Percentiles rank a stretch among this genome's conserved stretches.
phyloP scores from a whole-genome alignment of 2,329 filamentous ascomycete species.

The Penicillium sp. region DNA sequence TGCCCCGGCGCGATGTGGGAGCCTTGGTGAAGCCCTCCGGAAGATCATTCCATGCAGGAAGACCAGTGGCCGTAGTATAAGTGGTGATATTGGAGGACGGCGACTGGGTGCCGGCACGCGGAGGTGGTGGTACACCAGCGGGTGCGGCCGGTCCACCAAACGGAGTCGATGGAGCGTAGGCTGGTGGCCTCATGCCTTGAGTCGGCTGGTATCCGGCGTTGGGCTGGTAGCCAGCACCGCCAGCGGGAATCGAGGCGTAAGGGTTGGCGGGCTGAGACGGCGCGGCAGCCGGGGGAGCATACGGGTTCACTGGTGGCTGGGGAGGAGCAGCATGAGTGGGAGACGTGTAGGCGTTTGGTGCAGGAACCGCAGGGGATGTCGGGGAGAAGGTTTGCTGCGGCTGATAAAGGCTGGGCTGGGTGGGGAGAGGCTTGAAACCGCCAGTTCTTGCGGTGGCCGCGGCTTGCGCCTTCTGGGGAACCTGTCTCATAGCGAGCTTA shows the following conservation, averaged over 20 bases:
- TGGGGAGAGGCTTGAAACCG: slow-evolving; percentile 45
- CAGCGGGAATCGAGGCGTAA: slow-evolving; percentile 32
- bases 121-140: slow-evolving; percentile 56
- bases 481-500: slow-evolving; percentile 74
- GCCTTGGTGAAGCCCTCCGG: slow-evolving; percentile 75
- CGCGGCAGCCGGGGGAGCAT: slow-evolving; percentile 17
- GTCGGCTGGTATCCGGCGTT: slow-evolving; percentile 57
- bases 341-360: slow-evolving; percentile 52
- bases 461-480: slow-evolving; percentile 43
- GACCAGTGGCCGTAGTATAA: slow-evolving; percentile 61
- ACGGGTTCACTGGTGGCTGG: slow-evolving; percentile 15
- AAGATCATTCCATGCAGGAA: slow-evolving; percentile 90
- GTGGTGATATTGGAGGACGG: slow-evolving; percentile 62
- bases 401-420: slow-evolving; percentile 37
- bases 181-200: slow-evolving; percentile 28
- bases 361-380: slow-evolving; percentile 31
- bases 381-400: slow-evolving; percentile 34
- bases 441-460: slow-evolving; percentile 40
- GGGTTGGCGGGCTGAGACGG: slow-evolving; percentile 23
- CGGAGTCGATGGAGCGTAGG: slow-evolving; percentile 44
- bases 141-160: slow-evolving; percentile 50
- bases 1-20: slow-evolving; percentile 68
- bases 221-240: slow-evolving; percentile 35
- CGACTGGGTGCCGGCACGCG: slow-evolving; percentile 66
- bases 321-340: slow-evolving; percentile 26